Conservation (phyloP, 1,139 yeast species). For the Insectozyma bohioensis region DNA sequence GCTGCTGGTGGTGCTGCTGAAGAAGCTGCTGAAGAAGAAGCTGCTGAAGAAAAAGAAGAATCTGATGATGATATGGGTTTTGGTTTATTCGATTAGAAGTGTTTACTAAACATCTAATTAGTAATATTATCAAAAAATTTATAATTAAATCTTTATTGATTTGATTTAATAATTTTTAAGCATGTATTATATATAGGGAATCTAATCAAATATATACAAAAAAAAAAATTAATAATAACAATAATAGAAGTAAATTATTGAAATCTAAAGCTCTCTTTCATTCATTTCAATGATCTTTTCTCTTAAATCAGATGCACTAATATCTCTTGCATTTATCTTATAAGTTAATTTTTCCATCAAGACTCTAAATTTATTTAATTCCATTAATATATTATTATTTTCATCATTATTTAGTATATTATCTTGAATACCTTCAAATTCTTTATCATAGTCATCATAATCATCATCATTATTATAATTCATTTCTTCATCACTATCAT, state of each 20-base stretch:
- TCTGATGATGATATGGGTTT: slow-evolving; percentile 82
- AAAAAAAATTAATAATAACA: too few relatives aligned
- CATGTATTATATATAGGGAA: slow-evolving; percentile 9
- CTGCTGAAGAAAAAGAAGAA: slow-evolving; percentile 35
- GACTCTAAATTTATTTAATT: slow-evolving; percentile 31
- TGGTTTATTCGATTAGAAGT: slow-evolving; percentile 79
- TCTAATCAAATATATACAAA: too few relatives aligned
- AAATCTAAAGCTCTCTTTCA: not conserved
- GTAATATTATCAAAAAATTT: too few relatives aligned
- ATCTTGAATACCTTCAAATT: slow-evolving; percentile 2
- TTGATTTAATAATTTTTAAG: too few relatives aligned
- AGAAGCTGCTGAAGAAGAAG: slow-evolving; percentile 39
- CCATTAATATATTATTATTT: slow-evolving; percentile 16
- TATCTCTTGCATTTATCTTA: slow-evolving; percentile 11
- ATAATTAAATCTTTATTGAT: slow-evolving; percentile 3
- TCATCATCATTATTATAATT: not conserved
- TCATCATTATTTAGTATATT: slow-evolving; percentile 1
- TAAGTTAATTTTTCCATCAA: slow-evolving; percentile 30
- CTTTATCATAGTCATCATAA: slow-evolving; percentile 1
- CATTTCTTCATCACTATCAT: slow-evolving; percentile 24
- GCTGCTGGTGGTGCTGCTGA: slow-evolving; percentile 41
- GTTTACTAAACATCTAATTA: slow-evolving; percentile 1
- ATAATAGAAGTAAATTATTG: not conserved
- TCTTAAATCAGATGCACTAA: slow-evolving; percentile 5
- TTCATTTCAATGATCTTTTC: slow-evolving; percentile 7